A percentile compares a stretch with the other conserved stretches of the same genome.
Conservation (phyloP, 495 filamentous ascomycete genomes). For the Eremomyces bilateralis region DNA sequence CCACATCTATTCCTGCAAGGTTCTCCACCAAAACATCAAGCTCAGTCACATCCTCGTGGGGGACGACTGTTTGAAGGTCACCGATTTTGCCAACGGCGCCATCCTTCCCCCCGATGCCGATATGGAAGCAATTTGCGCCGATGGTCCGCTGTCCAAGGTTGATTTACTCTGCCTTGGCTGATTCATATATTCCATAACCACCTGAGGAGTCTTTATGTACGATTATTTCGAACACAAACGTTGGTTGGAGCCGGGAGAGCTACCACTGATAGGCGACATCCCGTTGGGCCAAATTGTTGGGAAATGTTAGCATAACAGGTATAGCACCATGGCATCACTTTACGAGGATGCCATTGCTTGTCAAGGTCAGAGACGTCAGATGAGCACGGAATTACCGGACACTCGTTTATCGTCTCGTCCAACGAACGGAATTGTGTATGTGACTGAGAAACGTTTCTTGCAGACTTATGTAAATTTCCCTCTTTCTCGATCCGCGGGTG, state of each 20-base stretch:
- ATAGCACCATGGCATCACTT: background rate
- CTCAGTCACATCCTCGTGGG: constrained; percentile 3
- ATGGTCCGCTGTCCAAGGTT: constrained; percentile 2
- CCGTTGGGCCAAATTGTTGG: background rate
- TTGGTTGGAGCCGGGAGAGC: background rate
- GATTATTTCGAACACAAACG: background rate
- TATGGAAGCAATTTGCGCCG: constrained; percentile 4
- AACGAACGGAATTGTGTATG: too few relatives aligned
- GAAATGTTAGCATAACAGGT: background rate
- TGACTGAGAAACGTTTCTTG: too few relatives aligned
- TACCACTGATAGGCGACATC: background rate
- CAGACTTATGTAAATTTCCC: too few relatives aligned
- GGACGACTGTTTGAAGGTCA: constrained; percentile 4
- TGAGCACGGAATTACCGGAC: too few relatives aligned
- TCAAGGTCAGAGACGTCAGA: background rate
- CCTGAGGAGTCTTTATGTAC: background rate
- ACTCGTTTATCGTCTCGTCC: too few relatives aligned
- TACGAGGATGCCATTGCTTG: background rate
- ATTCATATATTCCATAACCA: constrained; percentile 3
- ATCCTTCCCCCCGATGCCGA: constrained; percentile 3
- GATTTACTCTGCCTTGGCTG: constrained; percentile 5
- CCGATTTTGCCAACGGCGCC: constrained; percentile 4
- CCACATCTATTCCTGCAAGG: constrained; percentile 4
- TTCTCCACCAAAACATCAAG: constrained; percentile 5
- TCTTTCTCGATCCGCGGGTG: too few relatives aligned